Percentiles rank a stretch among this genome's conserved stretches.
Evolutionary conservation across 75 land plant genomes (phyloP).

Genomic region (Ceratopteris richardii): DNA sequence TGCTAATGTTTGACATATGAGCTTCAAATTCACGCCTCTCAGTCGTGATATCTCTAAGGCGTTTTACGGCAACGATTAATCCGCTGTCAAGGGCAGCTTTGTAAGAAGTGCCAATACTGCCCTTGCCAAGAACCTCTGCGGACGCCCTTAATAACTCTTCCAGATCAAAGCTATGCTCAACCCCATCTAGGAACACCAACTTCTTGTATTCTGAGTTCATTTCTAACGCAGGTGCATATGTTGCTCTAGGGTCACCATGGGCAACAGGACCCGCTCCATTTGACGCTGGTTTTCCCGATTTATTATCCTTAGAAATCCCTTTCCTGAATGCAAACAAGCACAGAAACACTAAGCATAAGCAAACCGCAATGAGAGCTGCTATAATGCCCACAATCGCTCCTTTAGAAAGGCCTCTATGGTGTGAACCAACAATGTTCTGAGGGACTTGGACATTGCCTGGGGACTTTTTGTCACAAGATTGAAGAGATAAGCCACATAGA

Average conservation of each 20-base stretch:
- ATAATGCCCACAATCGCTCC: slow-evolving; percentile 18
- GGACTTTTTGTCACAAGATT: not conserved
- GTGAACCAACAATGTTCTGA: not conserved
- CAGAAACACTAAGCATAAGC: too few relatives aligned
- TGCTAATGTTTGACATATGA: slow-evolving; percentile 28
- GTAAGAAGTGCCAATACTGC: slow-evolving; percentile 46
- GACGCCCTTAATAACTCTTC: slow-evolving; percentile 57
- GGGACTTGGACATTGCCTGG: not conserved
- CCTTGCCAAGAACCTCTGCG: slow-evolving; percentile 62
- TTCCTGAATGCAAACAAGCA: too few relatives aligned
- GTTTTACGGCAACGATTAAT: slow-evolving; percentile 44
- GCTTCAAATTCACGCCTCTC: slow-evolving; percentile 27
- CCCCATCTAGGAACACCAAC: slow-evolving; percentile 17
- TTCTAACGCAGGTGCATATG: not conserved
- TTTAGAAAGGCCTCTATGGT: slow-evolving; percentile 8
- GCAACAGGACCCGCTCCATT: slow-evolving; percentile 11
- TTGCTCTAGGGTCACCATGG: not conserved
- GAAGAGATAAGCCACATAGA: slow-evolving; percentile 24
- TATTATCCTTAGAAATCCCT: slow-evolving; percentile 7
- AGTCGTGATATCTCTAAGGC: slow-evolving; percentile 42
- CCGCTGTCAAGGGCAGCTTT: slow-evolving; percentile 45
- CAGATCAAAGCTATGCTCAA: slow-evolving; percentile 20
- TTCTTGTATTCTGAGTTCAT: not conserved
- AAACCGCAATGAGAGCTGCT: slow-evolving; percentile 10
- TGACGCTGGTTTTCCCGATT: not conserved